Conservation (phyloP, 345 rosid species). For the Bretschneidera sinensis region DNA sequence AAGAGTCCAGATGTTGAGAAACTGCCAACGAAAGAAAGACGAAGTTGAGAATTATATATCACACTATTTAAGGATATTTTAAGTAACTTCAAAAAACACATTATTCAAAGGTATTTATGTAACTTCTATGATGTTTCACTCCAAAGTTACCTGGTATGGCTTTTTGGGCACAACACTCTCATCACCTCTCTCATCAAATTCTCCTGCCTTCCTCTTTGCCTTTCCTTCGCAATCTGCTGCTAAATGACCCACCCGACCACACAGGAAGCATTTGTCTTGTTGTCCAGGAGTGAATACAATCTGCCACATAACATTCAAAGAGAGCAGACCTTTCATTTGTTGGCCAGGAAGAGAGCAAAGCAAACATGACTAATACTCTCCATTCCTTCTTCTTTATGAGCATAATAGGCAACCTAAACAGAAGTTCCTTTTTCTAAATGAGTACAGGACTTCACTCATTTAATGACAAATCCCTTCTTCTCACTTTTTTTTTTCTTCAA, state of each 20-base stretch:
- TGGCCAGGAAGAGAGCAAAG: background rate
- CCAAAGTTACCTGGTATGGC: slow-evolving; percentile 70
- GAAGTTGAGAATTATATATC: slow-evolving; percentile 1
- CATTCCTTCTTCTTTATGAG: no score
- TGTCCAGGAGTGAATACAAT: slow-evolving; percentile 69
- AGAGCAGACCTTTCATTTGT: background rate
- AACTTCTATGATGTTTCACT: background rate
- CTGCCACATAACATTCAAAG: slow-evolving; percentile 26
- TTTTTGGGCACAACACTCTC: slow-evolving; percentile 42
- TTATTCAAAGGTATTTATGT: background rate
- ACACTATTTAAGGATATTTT: background rate
- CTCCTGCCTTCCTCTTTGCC: slow-evolving; percentile 70
- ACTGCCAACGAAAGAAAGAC: slow-evolving; percentile 38
- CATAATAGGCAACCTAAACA: no score
- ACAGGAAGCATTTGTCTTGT: slow-evolving; percentile 83
- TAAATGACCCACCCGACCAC: slow-evolving; percentile 85
- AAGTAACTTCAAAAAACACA: background rate
- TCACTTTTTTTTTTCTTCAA: background rate
- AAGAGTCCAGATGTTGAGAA: slow-evolving; percentile 87
- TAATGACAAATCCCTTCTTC: no score
- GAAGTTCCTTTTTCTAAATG: no score
- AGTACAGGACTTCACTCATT: no score
- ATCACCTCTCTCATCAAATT: slow-evolving; percentile 66
- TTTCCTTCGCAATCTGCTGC: slow-evolving; percentile 86
- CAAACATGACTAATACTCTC: background rate